Percentiles rank a stretch among this genome's conserved stretches.
Conservation (phyloP, 139 green algal species). For the Nannochloris sp. region DNA sequence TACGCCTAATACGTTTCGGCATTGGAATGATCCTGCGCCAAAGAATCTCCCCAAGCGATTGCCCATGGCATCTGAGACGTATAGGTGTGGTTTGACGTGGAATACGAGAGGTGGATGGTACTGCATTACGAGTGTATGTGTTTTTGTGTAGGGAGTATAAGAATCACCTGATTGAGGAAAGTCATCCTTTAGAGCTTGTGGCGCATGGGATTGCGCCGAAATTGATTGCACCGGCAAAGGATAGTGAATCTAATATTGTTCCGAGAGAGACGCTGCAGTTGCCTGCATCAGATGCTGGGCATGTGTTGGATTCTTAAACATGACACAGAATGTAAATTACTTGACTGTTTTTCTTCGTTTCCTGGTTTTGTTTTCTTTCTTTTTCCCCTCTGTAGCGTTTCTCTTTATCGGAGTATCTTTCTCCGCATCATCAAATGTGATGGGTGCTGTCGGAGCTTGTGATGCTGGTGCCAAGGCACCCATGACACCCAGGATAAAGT, state of each 20-base stretch:
- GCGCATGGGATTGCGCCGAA: neutral
- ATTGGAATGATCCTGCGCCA: constrained; percentile 22
- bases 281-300: too few species aligned
- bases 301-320: neutral
- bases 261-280: neutral
- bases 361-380: constrained; percentile 3
- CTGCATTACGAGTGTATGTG: neutral
- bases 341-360: constrained; percentile 6
- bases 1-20: constrained; percentile 7
- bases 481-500: constrained; percentile 75
- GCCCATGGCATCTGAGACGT: constrained; percentile 1
- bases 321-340: neutral
- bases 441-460: neutral
- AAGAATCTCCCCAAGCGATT: neutral
- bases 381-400: neutral
- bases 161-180: constrained; percentile 9
- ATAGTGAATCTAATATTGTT: neutral
- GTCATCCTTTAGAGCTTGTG: constrained; percentile 5
- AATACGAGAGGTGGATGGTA: neutral
- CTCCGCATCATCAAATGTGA: too few species aligned
- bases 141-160: constrained; percentile 10
- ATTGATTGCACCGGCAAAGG: neutral
- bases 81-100: constrained; percentile 4
- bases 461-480: constrained; percentile 48
- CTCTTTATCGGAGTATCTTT: neutral